Base-by-base conservation (phyloP, 2,329 filamentous ascomycete species). In the Aschersonia sp. region DNA sequence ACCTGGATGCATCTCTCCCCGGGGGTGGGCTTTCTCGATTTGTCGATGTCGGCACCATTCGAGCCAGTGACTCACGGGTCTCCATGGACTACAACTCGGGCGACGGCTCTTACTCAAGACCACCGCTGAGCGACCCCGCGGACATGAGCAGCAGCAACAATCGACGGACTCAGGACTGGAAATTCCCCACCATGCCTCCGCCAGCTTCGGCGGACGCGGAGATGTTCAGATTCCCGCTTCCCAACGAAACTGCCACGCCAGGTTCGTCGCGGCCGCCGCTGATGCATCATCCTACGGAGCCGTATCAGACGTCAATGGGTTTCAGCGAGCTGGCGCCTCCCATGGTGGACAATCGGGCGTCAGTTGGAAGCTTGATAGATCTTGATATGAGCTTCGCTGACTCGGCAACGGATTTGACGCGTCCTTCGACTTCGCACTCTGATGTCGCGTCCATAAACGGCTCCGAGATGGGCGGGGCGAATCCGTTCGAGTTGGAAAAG, bases 401-500 rank as follows among this genome's bases (percentile, higher is more conserved):
- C 30, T 64, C 70, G 0, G 62, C 69, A 39, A 66, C 69, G 0
- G 74, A 79, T 32, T 60, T 68, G 11, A 68, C 71, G 0, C 67
- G 75, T 1, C 76, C 76, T 0, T 79, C 76, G 2, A 79, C 76
- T 0, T 76, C 76, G 9, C 73, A 79, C 57, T 81, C 77, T 1
- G 76, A 79, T 50, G 72, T 68, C 10, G 71, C 59, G 2, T 78
- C 74, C 1, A 64, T 79, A 9, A 68, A 70, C 6, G 77, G 76
- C 45, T 77, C 76, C 1, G 74, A 79, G 48, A 59, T 74, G 32
- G 71, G 74, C 30, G 66, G 70, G 10, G 69, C 66, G 2, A 77
- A 77, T 53, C 76, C 78, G 0, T 82, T 82, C 49, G 76, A 81
- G 47, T 66, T 82, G 4, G 79, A 83, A 58, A 71, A 73, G n/a